Percentiles rank a stretch among this genome's conserved stretches.
Conservation (phyloP, 1,284 basidiomycete species). For the Rhodotorula sp. region DNA sequence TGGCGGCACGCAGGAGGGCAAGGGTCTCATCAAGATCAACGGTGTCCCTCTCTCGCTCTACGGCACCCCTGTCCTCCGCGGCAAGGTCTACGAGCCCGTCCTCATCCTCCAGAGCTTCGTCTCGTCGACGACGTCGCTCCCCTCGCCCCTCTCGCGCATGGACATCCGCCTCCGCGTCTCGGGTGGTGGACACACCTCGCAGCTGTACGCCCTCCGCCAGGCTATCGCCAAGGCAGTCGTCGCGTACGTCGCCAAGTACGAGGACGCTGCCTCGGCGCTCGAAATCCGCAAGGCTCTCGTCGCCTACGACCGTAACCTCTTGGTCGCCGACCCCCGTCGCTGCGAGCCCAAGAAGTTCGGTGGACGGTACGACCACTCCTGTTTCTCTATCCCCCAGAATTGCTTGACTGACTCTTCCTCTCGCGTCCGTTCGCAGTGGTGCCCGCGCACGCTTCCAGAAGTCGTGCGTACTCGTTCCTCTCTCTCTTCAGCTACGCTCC, state of each 20-base stretch:
- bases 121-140: constrained; percentile 48
- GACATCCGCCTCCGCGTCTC: constrained; percentile 98
- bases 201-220: constrained; percentile 98
- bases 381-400: constrained; percentile 12
- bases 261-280: constrained; percentile 94
- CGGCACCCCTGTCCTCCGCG: constrained; percentile 83
- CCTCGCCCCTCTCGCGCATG: constrained; percentile 59
- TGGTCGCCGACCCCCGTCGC: constrained; percentile 84
- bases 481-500: neutral
- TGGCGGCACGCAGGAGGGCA: constrained; percentile 66
- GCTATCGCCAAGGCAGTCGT: constrained; percentile 97
- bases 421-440: constrained; percentile 54
- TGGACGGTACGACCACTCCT: constrained; percentile 32
- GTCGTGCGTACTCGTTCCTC: constrained; percentile 24
- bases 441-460: constrained; percentile 53
- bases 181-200: constrained; percentile 99
- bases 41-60: constrained; percentile 94
- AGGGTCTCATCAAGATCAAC: constrained; percentile 95
- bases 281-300: constrained; percentile 96
- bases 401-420: constrained; percentile 3
- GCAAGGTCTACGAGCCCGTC: constrained; percentile 90
- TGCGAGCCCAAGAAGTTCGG: constrained; percentile 85
- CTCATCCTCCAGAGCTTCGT: constrained; percentile 84
- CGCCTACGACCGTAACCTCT: constrained; percentile 74
- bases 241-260: constrained; percentile 96